A percentile compares a stretch with the other conserved stretches of the same genome.
Evolutionary conservation across 768 basidiomycete species (phyloP).

Genomic region (Lentinula lateritia): DNA sequence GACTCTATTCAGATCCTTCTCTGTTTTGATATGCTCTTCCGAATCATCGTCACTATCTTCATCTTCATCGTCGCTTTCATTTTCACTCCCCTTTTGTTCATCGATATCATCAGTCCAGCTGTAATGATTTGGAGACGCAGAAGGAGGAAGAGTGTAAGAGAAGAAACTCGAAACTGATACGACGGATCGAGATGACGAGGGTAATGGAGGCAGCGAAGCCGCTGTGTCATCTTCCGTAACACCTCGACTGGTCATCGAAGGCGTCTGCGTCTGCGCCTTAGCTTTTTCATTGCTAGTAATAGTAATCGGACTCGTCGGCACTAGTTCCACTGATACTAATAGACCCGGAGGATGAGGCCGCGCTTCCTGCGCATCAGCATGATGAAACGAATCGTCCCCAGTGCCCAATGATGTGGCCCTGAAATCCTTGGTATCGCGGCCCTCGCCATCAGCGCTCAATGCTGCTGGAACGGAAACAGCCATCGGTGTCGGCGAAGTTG

Average conservation of each 20-base stretch:
- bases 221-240: not conserved
- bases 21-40: not conserved
- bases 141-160: not conserved
- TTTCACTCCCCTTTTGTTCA: not conserved
- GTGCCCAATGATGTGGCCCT: not conserved
- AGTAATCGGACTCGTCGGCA: not conserved
- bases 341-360: not conserved
- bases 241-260: not conserved
- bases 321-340: not conserved
- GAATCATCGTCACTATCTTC: not conserved
- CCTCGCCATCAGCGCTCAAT: not conserved
- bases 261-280: not conserved
- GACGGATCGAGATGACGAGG: not conserved
- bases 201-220: not conserved
- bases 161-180: not conserved
- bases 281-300: not conserved
- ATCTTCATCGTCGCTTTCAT: not conserved
- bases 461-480: not conserved
- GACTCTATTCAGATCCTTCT: not conserved
- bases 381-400: not conserved
- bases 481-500: not conserved
- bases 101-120: not conserved
- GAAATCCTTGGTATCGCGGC: not conserved
- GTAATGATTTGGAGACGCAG: not conserved
- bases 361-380: not conserved